A percentile compares a stretch with the other conserved stretches of the same genome.
These are phyloP conservation scores for Boletus sp. DNA, from an alignment of 1,284 basidiomycete species.

Conservation along the genomic window DNA sequence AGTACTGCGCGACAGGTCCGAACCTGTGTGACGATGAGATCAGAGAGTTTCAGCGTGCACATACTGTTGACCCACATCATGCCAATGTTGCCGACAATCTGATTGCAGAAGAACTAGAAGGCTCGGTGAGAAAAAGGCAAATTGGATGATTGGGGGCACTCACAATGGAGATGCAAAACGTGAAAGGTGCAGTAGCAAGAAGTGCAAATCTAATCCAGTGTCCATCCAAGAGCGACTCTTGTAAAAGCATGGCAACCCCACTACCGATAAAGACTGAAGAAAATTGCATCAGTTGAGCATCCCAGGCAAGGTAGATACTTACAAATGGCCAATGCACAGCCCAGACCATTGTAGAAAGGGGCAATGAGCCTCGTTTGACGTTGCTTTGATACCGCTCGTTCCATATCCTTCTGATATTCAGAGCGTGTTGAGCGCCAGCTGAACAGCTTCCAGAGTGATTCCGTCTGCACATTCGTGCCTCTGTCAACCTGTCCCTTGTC, in stretches of 20 bases:
- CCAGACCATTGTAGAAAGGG: slow-evolving; percentile 74
- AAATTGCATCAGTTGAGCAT: slow-evolving; percentile 10
- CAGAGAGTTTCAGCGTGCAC: not conserved
- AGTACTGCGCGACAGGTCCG: slow-evolving; percentile 72
- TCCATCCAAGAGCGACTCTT: slow-evolving; percentile 66
- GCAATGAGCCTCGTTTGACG: slow-evolving; percentile 61
- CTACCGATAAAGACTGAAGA: slow-evolving; percentile 56
- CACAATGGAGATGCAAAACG: slow-evolving; percentile 73
- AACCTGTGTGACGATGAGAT: slow-evolving; percentile 37
- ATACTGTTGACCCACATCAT: slow-evolving; percentile 42
- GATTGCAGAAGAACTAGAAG: slow-evolving; percentile 67
- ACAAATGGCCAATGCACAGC: slow-evolving; percentile 65
- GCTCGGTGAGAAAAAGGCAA: slow-evolving; percentile 17
- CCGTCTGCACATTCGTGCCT: slow-evolving; percentile 15
- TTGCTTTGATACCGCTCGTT: slow-evolving; percentile 42
- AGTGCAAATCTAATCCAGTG: slow-evolving; percentile 62
- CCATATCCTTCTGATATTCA: slow-evolving; percentile 38
- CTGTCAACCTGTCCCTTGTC: slow-evolving; percentile 31
- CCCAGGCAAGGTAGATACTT: slow-evolving; percentile 18
- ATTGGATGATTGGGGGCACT: slow-evolving; percentile 25
- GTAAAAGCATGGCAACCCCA: slow-evolving; percentile 53
- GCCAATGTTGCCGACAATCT: slow-evolving; percentile 52
- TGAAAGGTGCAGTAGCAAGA: slow-evolving; percentile 59
- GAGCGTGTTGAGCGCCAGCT: slow-evolving; percentile 33
- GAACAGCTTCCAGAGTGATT: slow-evolving; percentile 29